Evolutionary conservation across 2,329 filamentous ascomycete species (phyloP).

Genomic region (Tympanopsis confertula): DNA sequence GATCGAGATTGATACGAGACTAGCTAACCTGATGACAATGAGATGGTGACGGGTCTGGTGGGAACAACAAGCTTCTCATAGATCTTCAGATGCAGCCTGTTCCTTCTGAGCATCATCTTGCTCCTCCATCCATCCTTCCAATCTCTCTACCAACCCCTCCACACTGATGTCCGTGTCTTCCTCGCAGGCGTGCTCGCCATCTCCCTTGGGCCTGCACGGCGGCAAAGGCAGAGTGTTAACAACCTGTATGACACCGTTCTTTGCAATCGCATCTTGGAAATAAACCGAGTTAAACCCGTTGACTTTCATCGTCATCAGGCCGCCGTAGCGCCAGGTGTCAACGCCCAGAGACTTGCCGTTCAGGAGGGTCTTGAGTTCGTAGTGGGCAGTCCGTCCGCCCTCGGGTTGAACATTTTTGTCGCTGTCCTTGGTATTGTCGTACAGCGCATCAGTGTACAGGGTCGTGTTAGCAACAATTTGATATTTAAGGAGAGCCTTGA

Average conservation of each 20-base stretch:
- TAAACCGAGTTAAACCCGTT: slow-evolving; percentile 61
- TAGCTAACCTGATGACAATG: too few relatives aligned
- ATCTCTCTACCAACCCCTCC: slow-evolving; percentile 46
- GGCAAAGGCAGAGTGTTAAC: slow-evolving; percentile 65
- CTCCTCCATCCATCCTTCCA: slow-evolving; percentile 30
- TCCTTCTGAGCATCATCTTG: slow-evolving; percentile 5
- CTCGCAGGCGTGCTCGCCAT: slow-evolving; percentile 18
- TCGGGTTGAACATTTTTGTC: slow-evolving; percentile 14
- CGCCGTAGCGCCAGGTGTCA: slow-evolving; percentile 58
- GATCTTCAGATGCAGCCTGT: too few relatives aligned
- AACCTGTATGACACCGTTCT: slow-evolving; percentile 75
- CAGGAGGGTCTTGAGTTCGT: slow-evolving; percentile 65
- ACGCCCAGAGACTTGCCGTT: slow-evolving; percentile 54
- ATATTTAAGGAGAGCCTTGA: slow-evolving; percentile 69
- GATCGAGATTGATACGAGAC: too few relatives aligned
- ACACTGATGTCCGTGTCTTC: slow-evolving; percentile 38
- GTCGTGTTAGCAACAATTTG: slow-evolving; percentile 65
- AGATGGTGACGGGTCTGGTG: too few relatives aligned
- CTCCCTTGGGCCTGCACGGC: slow-evolving; percentile 39
- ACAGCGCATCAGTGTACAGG: slow-evolving; percentile 75
- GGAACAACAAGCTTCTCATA: too few relatives aligned
- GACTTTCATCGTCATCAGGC: slow-evolving; percentile 60
- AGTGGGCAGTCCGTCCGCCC: slow-evolving; percentile 27
- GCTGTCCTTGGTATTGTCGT: slow-evolving; percentile 28
- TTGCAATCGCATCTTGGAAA: slow-evolving; percentile 59